Conservation (phyloP, 2,329 filamentous ascomycete species). For the Sarocladium brachiariae region DNA sequence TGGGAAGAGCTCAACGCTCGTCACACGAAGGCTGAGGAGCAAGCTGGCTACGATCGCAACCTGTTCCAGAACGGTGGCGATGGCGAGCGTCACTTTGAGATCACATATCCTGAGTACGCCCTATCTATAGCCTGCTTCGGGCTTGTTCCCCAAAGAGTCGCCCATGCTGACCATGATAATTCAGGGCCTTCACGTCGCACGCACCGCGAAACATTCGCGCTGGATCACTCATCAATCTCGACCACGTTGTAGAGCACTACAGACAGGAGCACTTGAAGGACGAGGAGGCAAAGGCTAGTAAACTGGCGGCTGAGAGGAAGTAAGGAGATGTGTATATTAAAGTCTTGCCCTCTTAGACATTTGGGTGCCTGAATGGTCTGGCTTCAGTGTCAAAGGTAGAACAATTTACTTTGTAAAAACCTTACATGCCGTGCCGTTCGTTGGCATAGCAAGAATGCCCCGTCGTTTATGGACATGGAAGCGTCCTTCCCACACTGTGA, state of each 20-base stretch:
- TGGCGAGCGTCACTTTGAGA: constrained; percentile 41
- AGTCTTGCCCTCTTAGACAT: neutral
- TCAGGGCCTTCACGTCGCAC: constrained; percentile 43
- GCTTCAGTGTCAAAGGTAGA: neutral
- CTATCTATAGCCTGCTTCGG: neutral
- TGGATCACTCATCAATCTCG: constrained; percentile 46
- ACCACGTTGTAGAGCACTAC: constrained; percentile 52
- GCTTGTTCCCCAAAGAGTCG: neutral
- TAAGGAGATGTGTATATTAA: constrained; percentile 21
- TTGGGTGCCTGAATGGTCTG: neutral
- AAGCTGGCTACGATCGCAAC: constrained; percentile 52
- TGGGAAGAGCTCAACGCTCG: constrained; percentile 47
- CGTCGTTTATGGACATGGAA: no score
- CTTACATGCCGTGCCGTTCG: no score
- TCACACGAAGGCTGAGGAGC: constrained; percentile 44
- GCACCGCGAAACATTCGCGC: constrained; percentile 47
- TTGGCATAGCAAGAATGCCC: no score
- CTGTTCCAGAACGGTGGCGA: constrained; percentile 38
- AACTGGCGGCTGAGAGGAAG: constrained; percentile 34
- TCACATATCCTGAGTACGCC: constrained; percentile 51
- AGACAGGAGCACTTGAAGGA: constrained; percentile 45
- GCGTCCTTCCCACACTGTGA: no score
- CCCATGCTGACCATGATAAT: neutral
- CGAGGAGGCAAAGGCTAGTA: constrained; percentile 48
- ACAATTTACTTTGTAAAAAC: neutral